A percentile compares a stretch with the other conserved stretches of the same genome.
phyloP scores from a whole-genome alignment of 495 filamentous ascomycete genomes.

The Neurospora sp. region DNA sequence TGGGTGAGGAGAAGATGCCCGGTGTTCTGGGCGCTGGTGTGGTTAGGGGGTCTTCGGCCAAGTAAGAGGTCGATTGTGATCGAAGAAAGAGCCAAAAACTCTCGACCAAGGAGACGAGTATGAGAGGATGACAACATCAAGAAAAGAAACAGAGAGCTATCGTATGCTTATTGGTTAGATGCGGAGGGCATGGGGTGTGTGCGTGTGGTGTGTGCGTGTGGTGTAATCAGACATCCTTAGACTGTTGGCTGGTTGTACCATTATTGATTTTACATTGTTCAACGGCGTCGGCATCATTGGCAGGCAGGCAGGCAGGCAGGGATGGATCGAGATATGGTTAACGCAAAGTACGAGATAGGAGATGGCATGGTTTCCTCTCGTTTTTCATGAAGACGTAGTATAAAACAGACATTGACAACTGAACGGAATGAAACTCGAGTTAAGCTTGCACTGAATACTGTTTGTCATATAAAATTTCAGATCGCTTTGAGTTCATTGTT shows the following conservation, averaged over 20 bases:
- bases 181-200: background rate
- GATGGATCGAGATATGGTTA: background rate
- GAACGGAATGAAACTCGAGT: background rate
- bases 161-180: background rate
- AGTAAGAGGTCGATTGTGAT: constrained; percentile 37
- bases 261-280: constrained; percentile 10
- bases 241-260: constrained; percentile 7
- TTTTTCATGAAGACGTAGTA: background rate
- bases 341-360: background rate
- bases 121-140: background rate
- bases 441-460: background rate
- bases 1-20: constrained; percentile 72
- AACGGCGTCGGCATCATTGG: constrained; percentile 13
- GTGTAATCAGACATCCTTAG: constrained; percentile 4
- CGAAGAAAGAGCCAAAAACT: background rate
- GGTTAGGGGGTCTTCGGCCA: background rate
- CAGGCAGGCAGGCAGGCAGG: background rate
- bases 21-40: constrained; percentile 85
- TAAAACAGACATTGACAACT: background rate
- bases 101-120: background rate
- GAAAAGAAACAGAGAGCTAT: background rate
- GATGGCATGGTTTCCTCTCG: background rate
- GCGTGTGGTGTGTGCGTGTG: background rate
- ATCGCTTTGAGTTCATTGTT: background rate
- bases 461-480: background rate